Evolutionary conservation across 2,329 filamentous ascomycete genomes (phyloP).

Genomic region (Metarhizium humberi): DNA sequence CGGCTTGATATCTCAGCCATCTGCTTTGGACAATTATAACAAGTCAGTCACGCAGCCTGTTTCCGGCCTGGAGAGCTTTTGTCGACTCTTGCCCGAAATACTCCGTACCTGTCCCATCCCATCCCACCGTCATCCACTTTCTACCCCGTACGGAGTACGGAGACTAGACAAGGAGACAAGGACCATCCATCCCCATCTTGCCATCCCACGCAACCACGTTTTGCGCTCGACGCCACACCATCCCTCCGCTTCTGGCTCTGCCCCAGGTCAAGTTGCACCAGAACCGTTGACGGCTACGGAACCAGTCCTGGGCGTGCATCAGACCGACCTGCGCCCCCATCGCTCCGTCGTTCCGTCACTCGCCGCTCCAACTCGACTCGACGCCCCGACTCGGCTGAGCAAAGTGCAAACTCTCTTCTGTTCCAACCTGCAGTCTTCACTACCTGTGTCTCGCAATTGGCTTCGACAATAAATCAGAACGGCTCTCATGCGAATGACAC

Average conservation of each 20-base stretch:
- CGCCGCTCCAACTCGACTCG: not conserved
- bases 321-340: slow-evolving; percentile 3
- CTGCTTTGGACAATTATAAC: not conserved
- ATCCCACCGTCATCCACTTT: not conserved
- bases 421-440: not conserved
- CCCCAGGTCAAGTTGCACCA: not conserved
- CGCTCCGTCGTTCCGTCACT: not conserved
- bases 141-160: not conserved
- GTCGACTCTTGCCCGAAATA: too few relatives aligned
- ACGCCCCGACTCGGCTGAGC: not conserved
- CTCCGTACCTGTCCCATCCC: too few relatives aligned
- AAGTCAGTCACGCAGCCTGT: not conserved
- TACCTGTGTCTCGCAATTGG: not conserved
- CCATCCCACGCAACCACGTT: not conserved
- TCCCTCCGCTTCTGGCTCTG: not conserved
- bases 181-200: not conserved
- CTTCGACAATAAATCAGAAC: not conserved
- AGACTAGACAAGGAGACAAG: not conserved
- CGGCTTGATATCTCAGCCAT: not conserved
- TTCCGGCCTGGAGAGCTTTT: not conserved
- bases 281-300: not conserved
- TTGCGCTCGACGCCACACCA: not conserved
- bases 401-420: not conserved
- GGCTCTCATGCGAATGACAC: slow-evolving; percentile 1
- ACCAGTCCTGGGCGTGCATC: not conserved